These are phyloP conservation scores for Pleoardoris graminearum DNA, from an alignment of 2,329 filamentous ascomycete species.

Conservation along the genomic window DNA sequence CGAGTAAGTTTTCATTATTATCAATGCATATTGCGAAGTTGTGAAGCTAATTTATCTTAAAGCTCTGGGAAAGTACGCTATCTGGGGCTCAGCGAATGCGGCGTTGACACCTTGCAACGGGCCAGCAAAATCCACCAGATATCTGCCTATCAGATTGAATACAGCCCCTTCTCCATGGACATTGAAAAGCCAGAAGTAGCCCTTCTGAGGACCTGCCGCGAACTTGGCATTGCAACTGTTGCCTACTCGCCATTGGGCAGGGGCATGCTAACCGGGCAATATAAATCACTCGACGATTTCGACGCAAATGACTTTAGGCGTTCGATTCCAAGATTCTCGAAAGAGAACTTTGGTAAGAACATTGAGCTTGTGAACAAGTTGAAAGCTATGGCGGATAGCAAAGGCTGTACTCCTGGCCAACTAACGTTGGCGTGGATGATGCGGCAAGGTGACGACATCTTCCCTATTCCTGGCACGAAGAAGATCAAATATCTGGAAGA, in stretches of 20 bases:
- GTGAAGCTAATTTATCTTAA: too few relatives aligned
- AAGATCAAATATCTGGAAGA: too few relatives aligned
- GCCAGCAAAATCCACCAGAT: slow-evolving; percentile 50
- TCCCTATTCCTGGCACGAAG: too few relatives aligned
- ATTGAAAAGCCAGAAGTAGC: slow-evolving; percentile 44
- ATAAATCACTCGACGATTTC: slow-evolving; percentile 49
- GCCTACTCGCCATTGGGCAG: slow-evolving; percentile 38
- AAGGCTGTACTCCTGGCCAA: slow-evolving; percentile 60
- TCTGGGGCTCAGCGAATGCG: slow-evolving; percentile 49
- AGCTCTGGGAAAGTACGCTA: slow-evolving; percentile 49
- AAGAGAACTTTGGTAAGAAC: slow-evolving; percentile 34
- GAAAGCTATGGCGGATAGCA: slow-evolving; percentile 35
- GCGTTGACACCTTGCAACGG: slow-evolving; percentile 49
- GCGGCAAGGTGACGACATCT: slow-evolving; percentile 33
- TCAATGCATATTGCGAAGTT: too few relatives aligned
- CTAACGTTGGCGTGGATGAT: slow-evolving; percentile 48
- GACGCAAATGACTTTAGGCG: slow-evolving; percentile 31
- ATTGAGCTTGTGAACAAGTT: slow-evolving; percentile 25
- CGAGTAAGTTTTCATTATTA: too few relatives aligned
- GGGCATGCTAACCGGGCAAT: slow-evolving; percentile 17
- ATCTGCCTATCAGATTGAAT: slow-evolving; percentile 52
- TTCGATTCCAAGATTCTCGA: slow-evolving; percentile 44
- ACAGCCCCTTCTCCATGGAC: slow-evolving; percentile 49
- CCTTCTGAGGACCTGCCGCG: slow-evolving; percentile 42
- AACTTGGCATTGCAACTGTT: slow-evolving; percentile 40